Percentiles rank a stretch among this genome's conserved stretches.
These are phyloP conservation scores for Chionographis japonica DNA, from an alignment of 106 monocot genomes.

Conservation along the genomic window DNA sequence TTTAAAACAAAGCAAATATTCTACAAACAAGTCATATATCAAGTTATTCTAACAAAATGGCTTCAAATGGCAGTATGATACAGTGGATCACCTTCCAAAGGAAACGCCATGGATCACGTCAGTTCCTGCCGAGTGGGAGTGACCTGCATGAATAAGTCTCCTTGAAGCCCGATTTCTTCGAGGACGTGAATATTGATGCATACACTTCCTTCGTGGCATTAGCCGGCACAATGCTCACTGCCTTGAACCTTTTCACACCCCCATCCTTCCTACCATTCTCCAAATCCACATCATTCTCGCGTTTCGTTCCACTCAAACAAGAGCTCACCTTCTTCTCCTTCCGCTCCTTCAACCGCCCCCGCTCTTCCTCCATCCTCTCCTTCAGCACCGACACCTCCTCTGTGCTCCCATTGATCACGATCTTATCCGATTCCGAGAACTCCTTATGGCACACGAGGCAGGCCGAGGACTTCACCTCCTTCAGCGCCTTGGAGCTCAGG, in stretches of 20 bases:
- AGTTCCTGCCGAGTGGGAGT: slow-evolving; percentile 88
- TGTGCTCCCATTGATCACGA: slow-evolving; percentile 77
- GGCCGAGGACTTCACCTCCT: slow-evolving; percentile 70
- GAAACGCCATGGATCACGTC: slow-evolving; percentile 6
- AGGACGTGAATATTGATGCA: slow-evolving; percentile 91
- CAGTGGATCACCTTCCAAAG: no score
- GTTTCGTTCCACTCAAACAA: slow-evolving; percentile 36
- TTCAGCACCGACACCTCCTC: slow-evolving; percentile 72
- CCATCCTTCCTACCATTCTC: slow-evolving; percentile 38
- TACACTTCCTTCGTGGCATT: slow-evolving; percentile 91
- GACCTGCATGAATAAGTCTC: slow-evolving; percentile 87
- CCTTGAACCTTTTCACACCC: slow-evolving; percentile 64
- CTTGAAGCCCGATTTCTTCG: slow-evolving; percentile 65
- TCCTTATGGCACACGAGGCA: slow-evolving; percentile 84
- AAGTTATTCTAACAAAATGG: no score
- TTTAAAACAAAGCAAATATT: no score
- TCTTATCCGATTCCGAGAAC: slow-evolving; percentile 65
- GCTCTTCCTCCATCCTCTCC: slow-evolving; percentile 88
- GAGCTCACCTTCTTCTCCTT: slow-evolving; percentile 55
- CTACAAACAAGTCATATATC: no score
- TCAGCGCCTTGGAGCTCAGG: slow-evolving; percentile 72
- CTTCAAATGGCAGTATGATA: no score
- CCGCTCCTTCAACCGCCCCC: slow-evolving; percentile 50
- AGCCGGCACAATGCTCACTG: slow-evolving; percentile 51
- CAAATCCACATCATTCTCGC: slow-evolving; percentile 23